These are phyloP conservation scores for Leccinum olivaceopallidum DNA, from an alignment of 768 basidiomycete genomes.

Conservation along the genomic window DNA sequence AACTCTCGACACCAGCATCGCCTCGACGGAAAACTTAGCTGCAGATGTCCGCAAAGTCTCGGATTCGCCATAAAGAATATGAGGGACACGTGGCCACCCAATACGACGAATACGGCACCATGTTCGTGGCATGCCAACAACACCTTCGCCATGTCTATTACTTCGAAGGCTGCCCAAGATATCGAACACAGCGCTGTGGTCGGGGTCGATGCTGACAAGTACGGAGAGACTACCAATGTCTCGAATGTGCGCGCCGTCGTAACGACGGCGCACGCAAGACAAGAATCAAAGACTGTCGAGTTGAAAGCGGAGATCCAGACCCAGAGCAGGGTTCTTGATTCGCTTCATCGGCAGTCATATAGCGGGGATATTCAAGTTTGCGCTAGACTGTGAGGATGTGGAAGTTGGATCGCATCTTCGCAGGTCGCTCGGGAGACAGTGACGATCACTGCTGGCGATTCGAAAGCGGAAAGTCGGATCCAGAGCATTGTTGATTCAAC, in stretches of 20 bases:
- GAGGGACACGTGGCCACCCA: not conserved
- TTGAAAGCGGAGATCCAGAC: not conserved
- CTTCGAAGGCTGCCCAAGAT: not conserved
- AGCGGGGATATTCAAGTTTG: not conserved
- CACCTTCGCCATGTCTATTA: not conserved
- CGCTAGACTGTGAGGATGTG: not conserved
- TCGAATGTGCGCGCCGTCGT: not conserved
- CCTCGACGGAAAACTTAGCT: not conserved
- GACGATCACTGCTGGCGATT: not conserved
- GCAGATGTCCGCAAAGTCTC: not conserved
- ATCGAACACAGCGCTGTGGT: not conserved
- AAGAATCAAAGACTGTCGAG: not conserved
- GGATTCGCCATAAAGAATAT: not conserved
- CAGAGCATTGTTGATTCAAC: not conserved
- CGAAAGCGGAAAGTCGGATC: not conserved
- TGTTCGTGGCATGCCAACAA: not conserved
- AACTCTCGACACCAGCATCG: no score
- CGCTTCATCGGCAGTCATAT: not conserved
- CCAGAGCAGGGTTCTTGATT: not conserved
- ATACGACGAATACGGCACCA: not conserved
- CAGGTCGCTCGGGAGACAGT: not conserved
- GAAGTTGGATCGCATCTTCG: not conserved
- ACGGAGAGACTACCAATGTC: not conserved
- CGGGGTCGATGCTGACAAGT: not conserved
- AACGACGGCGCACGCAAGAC: not conserved